Evolutionary conservation across 148 eudicot genomes (phyloP), one percentile per base, ranked within the genome.

Genomic region (Salicornia ramosissima): DNA sequence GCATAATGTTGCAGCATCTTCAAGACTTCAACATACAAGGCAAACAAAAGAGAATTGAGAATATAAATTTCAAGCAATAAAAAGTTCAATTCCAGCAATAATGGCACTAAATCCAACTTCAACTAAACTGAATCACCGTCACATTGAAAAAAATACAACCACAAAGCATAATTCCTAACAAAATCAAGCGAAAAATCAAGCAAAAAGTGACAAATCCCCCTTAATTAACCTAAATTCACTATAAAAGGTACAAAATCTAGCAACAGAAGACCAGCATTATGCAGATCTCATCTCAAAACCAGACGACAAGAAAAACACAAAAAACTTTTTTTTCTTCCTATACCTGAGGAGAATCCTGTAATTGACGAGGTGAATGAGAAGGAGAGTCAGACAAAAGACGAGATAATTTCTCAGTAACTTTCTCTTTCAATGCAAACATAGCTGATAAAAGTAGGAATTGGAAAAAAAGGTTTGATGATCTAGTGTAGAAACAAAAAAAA

Each of bases 341-440:
- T 55, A 83, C 95, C 91, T 82, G 77, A 75, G 87, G 64, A 22
- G 75, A 80, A 43, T 80, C 74, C 21, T 28, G 80, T 3, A 78
- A 46, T n/a, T 69, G 67, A 53, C 84, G 29, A 0, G 86, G 71
- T 5, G 84, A 75, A 50, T 65, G 60, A 63, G 89, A 51, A 0
- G 87, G 72, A 22, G 86, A 83, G 55, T 77, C 82, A 43, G 80
- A 76, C 69, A 84, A 78, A 62, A 88, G 65, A 60, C 80, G 74
- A 52, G 92, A 82, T 47, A 88, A 73, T 73, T 86, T 86, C 65
- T 77, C 83, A 0, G 86, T 55, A 14, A 86, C 79, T 69, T 79
- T 88, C 68, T 86, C 84, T 55, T 84, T 88, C 68, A 78, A 79
- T 13, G 90, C 75, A 57, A 72, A 45, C 92, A 86, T 88, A 25